phyloP scores from a whole-genome alignment of 176 grass and related monocot genomes.

The Oryza brachyantha region DNA sequence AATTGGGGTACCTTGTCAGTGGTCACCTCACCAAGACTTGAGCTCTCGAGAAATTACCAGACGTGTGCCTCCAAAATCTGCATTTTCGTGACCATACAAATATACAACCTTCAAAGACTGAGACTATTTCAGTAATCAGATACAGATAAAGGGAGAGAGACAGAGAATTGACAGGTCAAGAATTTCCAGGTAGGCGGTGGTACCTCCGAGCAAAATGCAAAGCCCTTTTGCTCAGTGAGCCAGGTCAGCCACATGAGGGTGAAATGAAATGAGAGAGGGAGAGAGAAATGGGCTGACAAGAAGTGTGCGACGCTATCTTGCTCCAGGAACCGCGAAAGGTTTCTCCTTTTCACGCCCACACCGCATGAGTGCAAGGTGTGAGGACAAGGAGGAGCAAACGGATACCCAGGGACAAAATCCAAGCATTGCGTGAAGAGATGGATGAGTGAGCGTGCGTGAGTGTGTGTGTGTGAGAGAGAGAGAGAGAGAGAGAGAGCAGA shows the following conservation, averaged over 20 bases:
- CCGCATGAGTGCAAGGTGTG: neutral
- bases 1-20: neutral
- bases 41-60: neutral
- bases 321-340: slow-evolving; percentile 17
- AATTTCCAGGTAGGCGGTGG: neutral
- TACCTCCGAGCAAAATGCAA: neutral
- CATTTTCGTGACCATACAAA: slow-evolving; percentile 6
- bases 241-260: slow-evolving; percentile 22
- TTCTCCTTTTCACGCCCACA: neutral
- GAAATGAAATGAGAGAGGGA: neutral
- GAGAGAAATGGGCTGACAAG: neutral
- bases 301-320: neutral
- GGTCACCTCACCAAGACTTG: slow-evolving; percentile 32
- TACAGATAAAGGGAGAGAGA: neutral
- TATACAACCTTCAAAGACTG: neutral
- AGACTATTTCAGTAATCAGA: slow-evolving; percentile 7
- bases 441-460: neutral
- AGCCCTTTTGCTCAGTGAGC: neutral
- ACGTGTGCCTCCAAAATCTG: slow-evolving; percentile 16
- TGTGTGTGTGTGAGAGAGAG: no score
- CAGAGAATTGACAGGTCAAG: neutral
- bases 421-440: neutral
- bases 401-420: slow-evolving; percentile 8
- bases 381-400: slow-evolving; percentile 29
- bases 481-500: neutral